A percentile compares a stretch with the other conserved stretches of the same genome.
phyloP scores from a whole-genome alignment of 2,329 filamentous ascomycete species.

The Trichoderma endophyticum region DNA sequence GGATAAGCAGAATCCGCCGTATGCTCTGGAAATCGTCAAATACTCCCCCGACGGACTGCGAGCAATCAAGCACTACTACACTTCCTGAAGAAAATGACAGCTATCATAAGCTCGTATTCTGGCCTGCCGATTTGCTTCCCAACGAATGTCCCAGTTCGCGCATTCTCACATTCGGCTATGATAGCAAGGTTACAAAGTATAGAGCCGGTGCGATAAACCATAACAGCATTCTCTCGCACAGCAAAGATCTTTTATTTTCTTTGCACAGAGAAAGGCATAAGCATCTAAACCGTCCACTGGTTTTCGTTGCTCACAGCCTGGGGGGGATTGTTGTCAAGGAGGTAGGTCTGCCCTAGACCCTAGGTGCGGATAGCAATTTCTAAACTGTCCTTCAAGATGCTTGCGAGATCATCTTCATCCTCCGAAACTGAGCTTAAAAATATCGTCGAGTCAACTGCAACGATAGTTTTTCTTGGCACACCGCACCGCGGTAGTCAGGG shows the following conservation, averaged over 20 bases:
- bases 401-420: not conserved
- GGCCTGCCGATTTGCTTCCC: not conserved
- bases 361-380: not conserved
- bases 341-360: not conserved
- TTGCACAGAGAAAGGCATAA: not conserved
- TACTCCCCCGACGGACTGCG: fast-evolving
- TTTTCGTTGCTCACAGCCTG: not conserved
- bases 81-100: not conserved
- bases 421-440: fast-evolving
- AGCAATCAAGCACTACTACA: not conserved
- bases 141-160: not conserved
- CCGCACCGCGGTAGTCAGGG: not conserved
- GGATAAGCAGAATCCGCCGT: not conserved
- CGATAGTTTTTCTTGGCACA: not conserved
- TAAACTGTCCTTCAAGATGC: not conserved
- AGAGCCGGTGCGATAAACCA: not conserved
- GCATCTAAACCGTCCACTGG: not conserved
- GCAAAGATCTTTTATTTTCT: not conserved
- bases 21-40: not conserved
- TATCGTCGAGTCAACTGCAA: not conserved
- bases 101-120: not conserved
- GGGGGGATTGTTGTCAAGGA: not conserved
- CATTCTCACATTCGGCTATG: not conserved
- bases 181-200: not conserved
- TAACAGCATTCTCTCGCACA: not conserved